phyloP scores from a whole-genome alignment of 2,329 filamentous ascomycete species.

The Fusarium papillatum region DNA sequence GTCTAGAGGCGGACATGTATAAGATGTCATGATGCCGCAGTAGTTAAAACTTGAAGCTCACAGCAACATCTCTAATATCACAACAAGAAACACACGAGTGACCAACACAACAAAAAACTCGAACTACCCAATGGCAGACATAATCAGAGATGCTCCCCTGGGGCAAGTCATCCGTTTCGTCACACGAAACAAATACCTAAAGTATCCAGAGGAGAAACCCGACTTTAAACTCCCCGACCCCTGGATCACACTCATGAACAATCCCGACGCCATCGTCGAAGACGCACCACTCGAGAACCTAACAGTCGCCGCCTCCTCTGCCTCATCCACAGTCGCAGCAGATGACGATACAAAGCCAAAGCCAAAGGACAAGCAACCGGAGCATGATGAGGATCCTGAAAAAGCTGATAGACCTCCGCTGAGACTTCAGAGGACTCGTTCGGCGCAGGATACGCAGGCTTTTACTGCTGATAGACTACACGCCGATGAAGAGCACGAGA shows the following conservation, averaged over 20 bases:
- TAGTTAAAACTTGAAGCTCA: constrained; percentile 5
- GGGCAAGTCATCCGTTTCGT: constrained; percentile 70
- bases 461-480: constrained; percentile 36
- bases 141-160: constrained; percentile 68
- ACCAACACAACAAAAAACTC: neutral
- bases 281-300: constrained; percentile 21
- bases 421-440: constrained; percentile 41
- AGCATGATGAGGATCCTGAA: constrained; percentile 29
- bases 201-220: constrained; percentile 71
- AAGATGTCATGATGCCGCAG: constrained; percentile 22
- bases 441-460: constrained; percentile 35
- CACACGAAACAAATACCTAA: constrained; percentile 65
- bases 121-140: constrained; percentile 43
- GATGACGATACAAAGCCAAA: constrained; percentile 17
- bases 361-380: constrained; percentile 3
- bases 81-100: neutral
- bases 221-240: constrained; percentile 65
- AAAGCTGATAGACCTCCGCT: constrained; percentile 18
- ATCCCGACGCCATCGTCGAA: constrained; percentile 39
- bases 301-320: constrained; percentile 35
- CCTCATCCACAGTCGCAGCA: constrained; percentile 38
- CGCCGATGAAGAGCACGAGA: constrained; percentile 50
- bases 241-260: constrained; percentile 52
- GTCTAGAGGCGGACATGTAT: constrained; percentile 16
- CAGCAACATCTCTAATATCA: neutral